Conservation (phyloP, 2,329 filamentous ascomycete species). For the Botrytis cinerea region DNA sequence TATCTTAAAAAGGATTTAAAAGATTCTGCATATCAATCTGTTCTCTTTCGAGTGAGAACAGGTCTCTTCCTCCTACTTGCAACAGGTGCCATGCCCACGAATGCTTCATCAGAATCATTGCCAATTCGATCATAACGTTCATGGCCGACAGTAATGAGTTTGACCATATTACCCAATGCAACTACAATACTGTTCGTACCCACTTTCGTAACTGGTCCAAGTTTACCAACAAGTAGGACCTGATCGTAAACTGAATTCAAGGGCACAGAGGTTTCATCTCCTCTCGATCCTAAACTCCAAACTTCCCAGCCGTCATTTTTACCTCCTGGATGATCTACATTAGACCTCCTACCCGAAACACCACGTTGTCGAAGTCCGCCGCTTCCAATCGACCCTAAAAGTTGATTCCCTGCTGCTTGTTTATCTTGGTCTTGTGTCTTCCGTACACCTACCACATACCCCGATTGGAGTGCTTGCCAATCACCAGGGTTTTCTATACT, state of each 20-base stretch:
- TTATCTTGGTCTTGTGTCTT: conserved; percentile 43
- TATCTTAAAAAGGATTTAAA: conserved; percentile 10
- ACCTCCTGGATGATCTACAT: background rate
- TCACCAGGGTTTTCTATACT: conserved; percentile 62
- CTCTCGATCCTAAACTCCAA: conserved; percentile 52
- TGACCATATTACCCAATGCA: conserved; percentile 71
- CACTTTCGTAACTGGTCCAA: conserved; percentile 65
- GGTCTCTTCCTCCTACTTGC: conserved; percentile 21
- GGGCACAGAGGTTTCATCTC: conserved; percentile 40
- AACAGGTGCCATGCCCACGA: conserved; percentile 34
- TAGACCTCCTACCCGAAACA: background rate
- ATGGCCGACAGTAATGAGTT: conserved; percentile 67
- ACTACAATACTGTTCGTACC: conserved; percentile 68
- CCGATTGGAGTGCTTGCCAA: conserved; percentile 64
- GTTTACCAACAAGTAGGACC: conserved; percentile 63
- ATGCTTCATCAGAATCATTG: conserved; percentile 34
- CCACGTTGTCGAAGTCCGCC: conserved; percentile 31
- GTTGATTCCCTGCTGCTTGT: background rate
- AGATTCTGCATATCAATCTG: conserved; percentile 12
- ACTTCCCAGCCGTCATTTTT: conserved; percentile 51
- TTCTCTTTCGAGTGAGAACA: conserved; percentile 17
- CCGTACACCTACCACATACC: conserved; percentile 64
- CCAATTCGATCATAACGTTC: conserved; percentile 57
- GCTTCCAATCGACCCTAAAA: background rate
- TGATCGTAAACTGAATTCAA: conserved; percentile 36